Conservation (phyloP, 2,329 filamentous ascomycete genomes). For the Pezicula radicicola region DNA sequence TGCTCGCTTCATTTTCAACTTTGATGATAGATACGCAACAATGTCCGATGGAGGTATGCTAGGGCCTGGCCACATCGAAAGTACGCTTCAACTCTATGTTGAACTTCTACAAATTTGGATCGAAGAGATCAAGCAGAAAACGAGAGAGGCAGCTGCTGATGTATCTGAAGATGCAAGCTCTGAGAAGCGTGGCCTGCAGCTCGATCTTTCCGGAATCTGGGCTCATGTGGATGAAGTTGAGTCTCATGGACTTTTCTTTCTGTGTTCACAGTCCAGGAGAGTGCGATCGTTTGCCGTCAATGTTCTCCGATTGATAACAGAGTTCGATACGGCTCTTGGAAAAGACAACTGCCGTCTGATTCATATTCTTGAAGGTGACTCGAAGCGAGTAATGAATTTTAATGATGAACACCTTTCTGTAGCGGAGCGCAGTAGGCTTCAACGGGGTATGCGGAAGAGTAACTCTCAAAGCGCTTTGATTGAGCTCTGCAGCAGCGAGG, state of each 20-base stretch:
- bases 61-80: slow-evolving; percentile 90
- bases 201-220: slow-evolving; percentile 85
- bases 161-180: slow-evolving; percentile 56
- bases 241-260: slow-evolving; percentile 92
- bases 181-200: slow-evolving; percentile 71
- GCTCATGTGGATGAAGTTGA: slow-evolving; percentile 96
- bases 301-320: slow-evolving; percentile 84
- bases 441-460: slow-evolving; percentile 82
- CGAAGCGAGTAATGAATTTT: slow-evolving; percentile 83
- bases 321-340: slow-evolving; percentile 87
- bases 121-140: slow-evolving; percentile 88
- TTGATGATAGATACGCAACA: slow-evolving; percentile 94
- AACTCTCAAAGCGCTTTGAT: slow-evolving; percentile 83
- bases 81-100: slow-evolving; percentile 86
- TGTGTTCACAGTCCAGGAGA: slow-evolving; percentile 90
- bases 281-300: slow-evolving; percentile 90
- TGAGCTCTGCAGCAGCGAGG: slow-evolving; percentile 91
- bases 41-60: slow-evolving; percentile 98
- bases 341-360: slow-evolving; percentile 77
- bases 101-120: slow-evolving; percentile 97
- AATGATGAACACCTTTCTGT: slow-evolving; percentile 90
- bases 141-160: slow-evolving; percentile 67
- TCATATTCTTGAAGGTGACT: slow-evolving; percentile 86
- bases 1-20: slow-evolving; percentile 96
- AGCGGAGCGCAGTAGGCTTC: slow-evolving; percentile 86